These are phyloP conservation scores for Ceratobasidium sp. DNA, from an alignment of 1,284 basidiomycete species.

Conservation along the genomic window DNA sequence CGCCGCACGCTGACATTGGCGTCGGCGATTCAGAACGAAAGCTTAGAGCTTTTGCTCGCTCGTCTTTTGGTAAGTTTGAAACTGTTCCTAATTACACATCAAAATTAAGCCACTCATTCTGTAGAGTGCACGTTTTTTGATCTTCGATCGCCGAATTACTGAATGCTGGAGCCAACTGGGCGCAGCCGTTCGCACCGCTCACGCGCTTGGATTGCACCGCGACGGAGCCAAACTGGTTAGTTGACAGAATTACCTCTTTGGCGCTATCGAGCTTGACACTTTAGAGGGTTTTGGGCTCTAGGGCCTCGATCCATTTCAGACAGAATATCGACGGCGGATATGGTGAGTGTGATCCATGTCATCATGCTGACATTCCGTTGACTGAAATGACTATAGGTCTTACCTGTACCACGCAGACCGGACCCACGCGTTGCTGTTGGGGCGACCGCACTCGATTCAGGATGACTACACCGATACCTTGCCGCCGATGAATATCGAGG, in stretches of 20 bases:
- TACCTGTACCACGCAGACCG: constrained; percentile 94
- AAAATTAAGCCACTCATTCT: constrained; percentile 28
- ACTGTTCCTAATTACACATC: constrained; percentile 12
- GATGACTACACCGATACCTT: constrained; percentile 87
- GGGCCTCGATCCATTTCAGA: constrained; percentile 79
- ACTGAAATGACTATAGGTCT: constrained; percentile 65
- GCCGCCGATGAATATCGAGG: constrained; percentile 85
- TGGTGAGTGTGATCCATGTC: constrained; percentile 64
- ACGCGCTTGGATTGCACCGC: constrained; percentile 91
- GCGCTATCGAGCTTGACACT: constrained; percentile 36
- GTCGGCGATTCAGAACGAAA: constrained; percentile 90
- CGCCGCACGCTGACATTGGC: constrained; percentile 87
- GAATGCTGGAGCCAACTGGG: constrained; percentile 97
- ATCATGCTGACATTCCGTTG: constrained; percentile 17
- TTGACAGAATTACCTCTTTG: constrained; percentile 32
- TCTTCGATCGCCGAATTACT: constrained; percentile 86
- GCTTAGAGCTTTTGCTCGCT: constrained; percentile 87
- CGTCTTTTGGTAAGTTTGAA: constrained; percentile 75
- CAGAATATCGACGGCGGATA: constrained; percentile 89
- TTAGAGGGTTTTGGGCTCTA: constrained; percentile 51
- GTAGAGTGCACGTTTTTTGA: constrained; percentile 90
- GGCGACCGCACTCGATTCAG: constrained; percentile 88
- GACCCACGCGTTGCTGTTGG: constrained; percentile 90
- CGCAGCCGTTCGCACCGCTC: constrained; percentile 91
- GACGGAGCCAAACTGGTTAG: constrained; percentile 87